These are phyloP conservation scores for Alternaria gaisen DNA, from an alignment of 2,329 filamentous ascomycete genomes.

Conservation along the genomic window DNA sequence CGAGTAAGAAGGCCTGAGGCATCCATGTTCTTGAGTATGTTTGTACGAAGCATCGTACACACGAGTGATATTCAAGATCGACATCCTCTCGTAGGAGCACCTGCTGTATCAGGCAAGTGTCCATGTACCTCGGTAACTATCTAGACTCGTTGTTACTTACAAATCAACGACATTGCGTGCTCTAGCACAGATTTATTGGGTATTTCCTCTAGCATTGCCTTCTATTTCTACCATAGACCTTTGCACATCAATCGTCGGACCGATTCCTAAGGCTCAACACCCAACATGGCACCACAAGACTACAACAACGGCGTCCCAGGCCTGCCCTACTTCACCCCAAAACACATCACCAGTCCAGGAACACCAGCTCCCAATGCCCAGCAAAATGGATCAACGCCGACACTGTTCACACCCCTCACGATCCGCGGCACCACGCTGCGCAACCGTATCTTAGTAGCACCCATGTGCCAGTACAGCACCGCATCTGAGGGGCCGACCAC, in stretches of 20 bases:
- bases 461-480: constrained; percentile 52
- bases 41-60: not conserved
- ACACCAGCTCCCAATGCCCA: constrained; percentile 29
- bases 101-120: constrained; percentile 1
- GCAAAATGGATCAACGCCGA: constrained; percentile 29
- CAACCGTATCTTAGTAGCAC: constrained; percentile 50
- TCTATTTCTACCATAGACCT: not conserved
- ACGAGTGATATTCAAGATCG: not conserved
- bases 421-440: constrained; percentile 47
- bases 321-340: constrained; percentile 58
- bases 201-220: not conserved
- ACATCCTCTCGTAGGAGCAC: not conserved
- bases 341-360: constrained; percentile 54
- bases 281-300: constrained; percentile 38
- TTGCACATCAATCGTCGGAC: not conserved
- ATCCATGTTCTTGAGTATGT: not conserved
- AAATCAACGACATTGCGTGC: constrained; percentile 23
- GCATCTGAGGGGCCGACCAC: constrained; percentile 46
- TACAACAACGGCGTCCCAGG: constrained; percentile 38
- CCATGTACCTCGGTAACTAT: constrained; percentile 23
- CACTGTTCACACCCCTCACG: constrained; percentile 49
- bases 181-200: not conserved
- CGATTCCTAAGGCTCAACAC: not conserved
- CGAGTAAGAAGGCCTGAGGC: not conserved
- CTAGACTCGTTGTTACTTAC: constrained; percentile 11